Conservation (phyloP, 2,329 filamentous ascomycete species). For the Pseudophaeomoniella oleicola region DNA sequence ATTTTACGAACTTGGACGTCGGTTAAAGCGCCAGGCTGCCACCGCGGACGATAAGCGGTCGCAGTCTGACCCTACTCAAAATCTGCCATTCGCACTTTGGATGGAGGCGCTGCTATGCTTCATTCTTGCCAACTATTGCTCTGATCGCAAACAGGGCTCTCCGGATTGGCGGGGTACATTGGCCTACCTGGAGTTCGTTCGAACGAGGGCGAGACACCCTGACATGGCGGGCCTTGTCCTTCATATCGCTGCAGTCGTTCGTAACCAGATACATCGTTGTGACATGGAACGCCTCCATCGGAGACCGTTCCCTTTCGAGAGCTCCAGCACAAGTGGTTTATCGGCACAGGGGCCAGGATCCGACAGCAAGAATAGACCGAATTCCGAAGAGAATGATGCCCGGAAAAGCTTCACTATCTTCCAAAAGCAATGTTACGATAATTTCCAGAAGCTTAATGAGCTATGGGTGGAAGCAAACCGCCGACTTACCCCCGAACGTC, state of each 20-base stretch:
- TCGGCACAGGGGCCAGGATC: constrained; percentile 27
- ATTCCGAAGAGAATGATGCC: constrained; percentile 5
- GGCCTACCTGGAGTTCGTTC: constrained; percentile 31
- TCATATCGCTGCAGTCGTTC: constrained; percentile 31
- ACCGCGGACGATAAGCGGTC: constrained; percentile 5
- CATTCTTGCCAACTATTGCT: constrained; percentile 29
- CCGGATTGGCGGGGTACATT: constrained; percentile 32
- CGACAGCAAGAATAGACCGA: constrained; percentile 20
- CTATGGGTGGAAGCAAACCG: constrained; percentile 29
- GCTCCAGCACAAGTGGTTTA: constrained; percentile 13
- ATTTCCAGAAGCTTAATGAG: constrained; percentile 24
- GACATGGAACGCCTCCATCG: constrained; percentile 29
- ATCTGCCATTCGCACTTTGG: constrained; percentile 5
- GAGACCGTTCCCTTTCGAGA: constrained; percentile 23
- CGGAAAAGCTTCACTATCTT: constrained; percentile 11
- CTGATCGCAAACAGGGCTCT: constrained; percentile 23
- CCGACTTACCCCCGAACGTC: constrained; percentile 23
- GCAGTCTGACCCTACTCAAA: constrained; percentile 17
- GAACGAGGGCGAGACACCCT: constrained; percentile 21
- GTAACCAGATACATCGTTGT: constrained; percentile 27
- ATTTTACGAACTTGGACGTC: constrained; percentile 26
- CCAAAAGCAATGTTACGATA: constrained; percentile 23
- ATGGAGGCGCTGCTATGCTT: constrained; percentile 33
- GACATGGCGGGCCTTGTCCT: constrained; percentile 28
- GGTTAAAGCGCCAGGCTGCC: constrained; percentile 29